Conservation (phyloP, 192 early-diverging fungal species). For the Podila epigama region DNA sequence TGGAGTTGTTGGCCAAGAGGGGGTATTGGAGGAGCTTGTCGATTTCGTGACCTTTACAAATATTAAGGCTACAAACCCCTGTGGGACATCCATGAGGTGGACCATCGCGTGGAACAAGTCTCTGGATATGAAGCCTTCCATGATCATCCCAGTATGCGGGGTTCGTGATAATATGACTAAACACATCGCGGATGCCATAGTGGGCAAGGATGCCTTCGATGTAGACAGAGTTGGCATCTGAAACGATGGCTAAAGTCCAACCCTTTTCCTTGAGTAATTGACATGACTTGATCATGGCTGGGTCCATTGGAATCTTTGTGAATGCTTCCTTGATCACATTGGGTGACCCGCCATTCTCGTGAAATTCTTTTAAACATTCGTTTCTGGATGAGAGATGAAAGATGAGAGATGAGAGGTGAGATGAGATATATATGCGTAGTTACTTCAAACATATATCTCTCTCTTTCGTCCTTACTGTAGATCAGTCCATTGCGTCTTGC, state of each 20-base stretch:
- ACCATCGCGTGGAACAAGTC: slow-evolving; percentile 36
- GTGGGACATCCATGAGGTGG: slow-evolving; percentile 59
- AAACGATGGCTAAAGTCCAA: slow-evolving; percentile 31
- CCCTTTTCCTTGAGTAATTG: slow-evolving; percentile 16
- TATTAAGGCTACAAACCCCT: slow-evolving; percentile 60
- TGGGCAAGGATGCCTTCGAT: slow-evolving; percentile 40
- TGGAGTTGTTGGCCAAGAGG: too few species aligned
- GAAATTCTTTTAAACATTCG: slow-evolving; percentile 31
- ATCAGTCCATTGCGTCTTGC: slow-evolving; percentile 43
- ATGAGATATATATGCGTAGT: neutral
- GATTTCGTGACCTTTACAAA: slow-evolving; percentile 66
- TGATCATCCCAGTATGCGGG: slow-evolving; percentile 24
- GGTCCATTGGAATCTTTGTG: slow-evolving; percentile 27
- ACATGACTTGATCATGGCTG: slow-evolving; percentile 27
- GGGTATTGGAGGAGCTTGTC: slow-evolving; percentile 22
- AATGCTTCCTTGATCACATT: slow-evolving; percentile 13
- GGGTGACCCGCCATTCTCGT: slow-evolving; percentile 18
- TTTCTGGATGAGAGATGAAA: too few species aligned
- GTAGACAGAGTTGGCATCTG: slow-evolving; percentile 41
- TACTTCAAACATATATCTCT: neutral
- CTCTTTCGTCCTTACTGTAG: slow-evolving; percentile 15
- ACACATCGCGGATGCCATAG: slow-evolving; percentile 29
- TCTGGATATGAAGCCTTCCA: slow-evolving; percentile 30
- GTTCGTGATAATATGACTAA: slow-evolving; percentile 38
- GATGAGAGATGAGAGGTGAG: neutral